These are phyloP conservation scores for Chlorencoelia australis DNA, from an alignment of 2,329 filamentous ascomycete species.

Conservation along the genomic window DNA sequence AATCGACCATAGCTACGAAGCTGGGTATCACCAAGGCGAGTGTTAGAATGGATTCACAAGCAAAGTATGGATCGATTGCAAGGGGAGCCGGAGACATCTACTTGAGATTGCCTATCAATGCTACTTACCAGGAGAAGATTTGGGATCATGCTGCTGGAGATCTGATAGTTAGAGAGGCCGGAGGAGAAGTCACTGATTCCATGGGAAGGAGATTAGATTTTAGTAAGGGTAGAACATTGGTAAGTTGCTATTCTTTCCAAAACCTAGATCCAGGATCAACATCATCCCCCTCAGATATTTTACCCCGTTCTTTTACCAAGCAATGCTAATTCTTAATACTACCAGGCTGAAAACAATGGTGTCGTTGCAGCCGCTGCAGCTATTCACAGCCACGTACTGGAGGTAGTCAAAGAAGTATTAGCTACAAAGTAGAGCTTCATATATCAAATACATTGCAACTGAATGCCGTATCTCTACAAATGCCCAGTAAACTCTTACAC, in stretches of 20 bases:
- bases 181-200: constrained; percentile 84
- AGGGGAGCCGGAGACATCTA: constrained; percentile 92
- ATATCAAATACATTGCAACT: constrained; percentile 2
- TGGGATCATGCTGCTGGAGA: constrained; percentile 98
- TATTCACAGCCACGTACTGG: constrained; percentile 66
- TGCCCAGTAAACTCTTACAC: constrained; percentile 20
- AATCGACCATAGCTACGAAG: constrained; percentile 71
- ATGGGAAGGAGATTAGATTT: constrained; percentile 81
- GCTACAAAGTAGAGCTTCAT: constrained; percentile 29
- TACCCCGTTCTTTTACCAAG: too few relatives aligned
- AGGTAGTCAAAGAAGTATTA: constrained; percentile 74
- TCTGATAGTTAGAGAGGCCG: constrained; percentile 86
- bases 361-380: constrained; percentile 77
- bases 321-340: too few relatives aligned
- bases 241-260: too few relatives aligned
- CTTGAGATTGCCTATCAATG: constrained; percentile 74
- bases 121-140: constrained; percentile 95
- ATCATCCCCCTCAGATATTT: too few relatives aligned
- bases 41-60: constrained; percentile 94
- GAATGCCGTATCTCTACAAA: constrained; percentile 12
- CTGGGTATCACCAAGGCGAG: constrained; percentile 83
- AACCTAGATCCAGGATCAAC: too few relatives aligned
- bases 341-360: constrained; percentile 85
- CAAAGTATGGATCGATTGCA: constrained; percentile 94
- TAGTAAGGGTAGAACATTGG: constrained; percentile 71